Percentiles rank a stretch among this genome's conserved stretches.
Evolutionary conservation across 2,329 filamentous ascomycete genomes (phyloP).

Genomic region (Microdochium paspali): DNA sequence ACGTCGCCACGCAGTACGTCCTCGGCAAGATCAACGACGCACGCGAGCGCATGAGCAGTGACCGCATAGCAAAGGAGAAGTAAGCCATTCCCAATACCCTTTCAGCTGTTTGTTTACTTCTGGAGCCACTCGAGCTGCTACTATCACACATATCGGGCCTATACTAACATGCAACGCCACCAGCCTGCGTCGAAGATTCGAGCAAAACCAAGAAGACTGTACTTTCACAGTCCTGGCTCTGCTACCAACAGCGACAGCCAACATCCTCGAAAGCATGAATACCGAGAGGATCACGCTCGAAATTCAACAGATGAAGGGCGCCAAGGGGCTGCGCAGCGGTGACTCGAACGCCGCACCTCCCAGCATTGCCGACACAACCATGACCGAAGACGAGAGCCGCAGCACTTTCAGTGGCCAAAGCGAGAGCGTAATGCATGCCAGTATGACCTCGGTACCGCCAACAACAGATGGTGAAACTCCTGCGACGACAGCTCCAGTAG

Average conservation of each 20-base stretch:
- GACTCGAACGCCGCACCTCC: constrained; percentile 37
- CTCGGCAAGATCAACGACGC: constrained; percentile 85
- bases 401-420: constrained; percentile 70
- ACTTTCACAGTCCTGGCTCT: constrained; percentile 96
- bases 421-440: constrained; percentile 75
- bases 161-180: background rate
- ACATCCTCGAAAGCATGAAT: constrained; percentile 77
- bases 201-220: constrained; percentile 98
- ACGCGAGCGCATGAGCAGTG: constrained; percentile 91
- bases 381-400: constrained; percentile 74
- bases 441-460: constrained; percentile 50
- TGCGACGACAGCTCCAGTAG: constrained; percentile 11
- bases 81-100: constrained; percentile 29
- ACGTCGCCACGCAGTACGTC: constrained; percentile 88
- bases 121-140: too few species aligned
- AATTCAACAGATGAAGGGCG: constrained; percentile 83
- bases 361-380: constrained; percentile 58
- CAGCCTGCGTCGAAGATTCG: constrained; percentile 88
- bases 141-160: background rate
- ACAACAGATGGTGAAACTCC: constrained; percentile 34
- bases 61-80: constrained; percentile 96
- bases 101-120: background rate
- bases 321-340: constrained; percentile 53
- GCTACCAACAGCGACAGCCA: constrained; percentile 81
- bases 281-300: constrained; percentile 91